A percentile compares a stretch with the other conserved stretches of the same genome.
Evolutionary conservation across 2,329 filamentous ascomycete species (phyloP).

Genomic region (Dendrostoma leiphaemia): DNA sequence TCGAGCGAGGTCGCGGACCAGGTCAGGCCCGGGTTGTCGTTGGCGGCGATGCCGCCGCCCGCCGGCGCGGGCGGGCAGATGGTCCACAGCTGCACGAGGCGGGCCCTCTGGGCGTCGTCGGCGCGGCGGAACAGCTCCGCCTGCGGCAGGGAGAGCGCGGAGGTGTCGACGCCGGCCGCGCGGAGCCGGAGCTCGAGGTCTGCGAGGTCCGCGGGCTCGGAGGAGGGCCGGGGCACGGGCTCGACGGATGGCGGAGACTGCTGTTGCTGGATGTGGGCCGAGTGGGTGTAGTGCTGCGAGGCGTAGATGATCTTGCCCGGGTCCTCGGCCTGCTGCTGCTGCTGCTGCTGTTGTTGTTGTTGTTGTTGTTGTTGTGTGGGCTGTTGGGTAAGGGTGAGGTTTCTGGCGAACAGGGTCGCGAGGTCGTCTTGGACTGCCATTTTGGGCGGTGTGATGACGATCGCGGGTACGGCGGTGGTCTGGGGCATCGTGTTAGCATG

Average conservation of each 20-base stretch:
- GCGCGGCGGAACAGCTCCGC: constrained; percentile 76
- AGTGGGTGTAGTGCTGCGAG: constrained; percentile 83
- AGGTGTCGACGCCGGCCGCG: constrained; percentile 68
- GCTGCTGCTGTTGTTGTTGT: constrained; percentile 18
- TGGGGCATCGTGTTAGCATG: not conserved
- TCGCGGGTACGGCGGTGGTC: constrained; percentile 22
- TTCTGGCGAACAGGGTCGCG: constrained; percentile 72
- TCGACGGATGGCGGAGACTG: constrained; percentile 28
- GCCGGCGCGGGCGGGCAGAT: constrained; percentile 62
- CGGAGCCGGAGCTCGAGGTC: constrained; percentile 58
- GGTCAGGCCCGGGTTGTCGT: constrained; percentile 51
- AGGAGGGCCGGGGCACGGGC: constrained; percentile 40
- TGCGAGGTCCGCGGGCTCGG: constrained; percentile 48
- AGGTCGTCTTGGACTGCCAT: constrained; percentile 79
- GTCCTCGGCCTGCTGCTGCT: constrained; percentile 27
- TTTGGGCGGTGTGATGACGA: constrained; percentile 42
- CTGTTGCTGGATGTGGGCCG: constrained; percentile 57
- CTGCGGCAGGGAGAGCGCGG: constrained; percentile 69
- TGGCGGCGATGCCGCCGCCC: constrained; percentile 39
- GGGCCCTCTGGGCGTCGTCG: constrained; percentile 66
- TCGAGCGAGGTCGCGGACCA: constrained; percentile 53
- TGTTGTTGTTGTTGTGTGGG: no score
- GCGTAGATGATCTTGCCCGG: constrained; percentile 62
- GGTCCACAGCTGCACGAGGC: constrained; percentile 81
- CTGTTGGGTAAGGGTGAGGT: constrained; percentile 62